Evolutionary conservation across 140 eudicot genomes (phyloP).

Genomic region (Senecio squalidus): DNA sequence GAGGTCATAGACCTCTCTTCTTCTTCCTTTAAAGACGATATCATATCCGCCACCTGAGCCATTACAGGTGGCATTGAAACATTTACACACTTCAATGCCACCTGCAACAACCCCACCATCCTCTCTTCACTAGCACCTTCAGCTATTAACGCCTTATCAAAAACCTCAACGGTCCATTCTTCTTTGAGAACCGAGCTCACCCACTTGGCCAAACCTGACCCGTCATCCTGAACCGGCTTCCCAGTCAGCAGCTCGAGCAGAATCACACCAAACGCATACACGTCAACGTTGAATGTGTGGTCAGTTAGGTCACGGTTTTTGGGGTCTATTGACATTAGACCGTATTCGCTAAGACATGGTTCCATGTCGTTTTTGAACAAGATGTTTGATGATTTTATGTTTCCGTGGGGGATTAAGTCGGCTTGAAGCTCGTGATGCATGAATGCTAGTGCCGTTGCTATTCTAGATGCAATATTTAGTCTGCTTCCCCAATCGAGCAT

Average conservation of each 20-base stretch:
- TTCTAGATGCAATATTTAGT: conserved; percentile 42
- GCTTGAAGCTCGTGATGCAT: conserved; percentile 60
- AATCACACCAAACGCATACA: conserved; percentile 52
- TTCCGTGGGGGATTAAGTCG: conserved; percentile 64
- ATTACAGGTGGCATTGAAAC: conserved; percentile 44
- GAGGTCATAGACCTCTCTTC: conserved; percentile 57
- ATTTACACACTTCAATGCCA: conserved; percentile 55
- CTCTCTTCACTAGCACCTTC: conserved; percentile 71
- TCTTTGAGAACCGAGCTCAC: conserved; percentile 57
- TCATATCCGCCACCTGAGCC: conserved; percentile 36
- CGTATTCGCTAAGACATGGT: conserved; percentile 68
- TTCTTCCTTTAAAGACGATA: conserved; percentile 49
- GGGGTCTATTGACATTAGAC: conserved; percentile 38
- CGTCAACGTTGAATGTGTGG: conserved; percentile 34
- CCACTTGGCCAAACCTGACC: conserved; percentile 53
- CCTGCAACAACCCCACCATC: conserved; percentile 58
- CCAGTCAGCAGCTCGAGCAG: conserved; percentile 72
- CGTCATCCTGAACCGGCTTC: conserved; percentile 51
- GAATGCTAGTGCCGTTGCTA: conserved; percentile 51
- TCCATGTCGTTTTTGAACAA: conserved; percentile 46
- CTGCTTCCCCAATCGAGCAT: conserved; percentile 65
- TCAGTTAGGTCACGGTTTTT: conserved; percentile 21
- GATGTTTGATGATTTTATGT: conserved; percentile 71
- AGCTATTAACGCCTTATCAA: conserved; percentile 43
- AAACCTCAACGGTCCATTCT: conserved; percentile 70